Evolutionary conservation across 352 stramenopile species (phyloP), one percentile per base, ranked within the genome.

Genomic region (Globisporangium sylvaticum): DNA sequence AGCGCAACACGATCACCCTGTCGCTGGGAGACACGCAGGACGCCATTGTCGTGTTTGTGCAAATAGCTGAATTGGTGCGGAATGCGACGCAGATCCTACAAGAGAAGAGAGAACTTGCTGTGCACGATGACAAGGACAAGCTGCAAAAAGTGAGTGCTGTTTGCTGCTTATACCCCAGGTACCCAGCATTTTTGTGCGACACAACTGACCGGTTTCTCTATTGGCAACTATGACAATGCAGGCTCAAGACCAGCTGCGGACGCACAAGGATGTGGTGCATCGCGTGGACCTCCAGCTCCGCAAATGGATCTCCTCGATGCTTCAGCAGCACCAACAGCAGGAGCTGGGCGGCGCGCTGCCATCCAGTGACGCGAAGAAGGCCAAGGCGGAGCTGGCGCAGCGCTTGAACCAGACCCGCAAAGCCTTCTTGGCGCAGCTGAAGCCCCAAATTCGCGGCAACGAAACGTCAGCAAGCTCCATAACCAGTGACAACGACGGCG

Each of bases 211-310:
- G 6, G 10, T 18, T 37, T 3, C 5, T 10, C n/a, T 54, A 5
- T 25, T 53, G 27, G 6, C 3, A 60, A 57, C 9, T 46, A 9
- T 56, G 25, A 5, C 58, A 44, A 44, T 29, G n/a, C 32, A 88
- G 82, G 29, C 3, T 18, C 56, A 56, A 10, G 81, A 91, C 66
- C 73, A 76, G 27, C 27, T 69, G 15, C 65, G 48, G 34, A 86
- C 66, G 1, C 54, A 71, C 9, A 65, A 67, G 8, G 84, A 70
- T 24, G 34, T 85, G 18, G 52, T 76, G 14, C 82, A 92, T 50
- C 69, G 73, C 12, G 74, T 92, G 27, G 84, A 91, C 46, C 64
- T 91, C 61, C 65, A 78, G 27, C 73, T 90, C 4, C 76, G 84
- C 32, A 75, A 76, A 29, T 89, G 81, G 80, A 80, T 91, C 69